A percentile compares a stretch with the other conserved stretches of the same genome.
These are phyloP conservation scores for Aspergillus sclerotioniger DNA, from an alignment of 495 filamentous ascomycete genomes.

Conservation along the genomic window DNA sequence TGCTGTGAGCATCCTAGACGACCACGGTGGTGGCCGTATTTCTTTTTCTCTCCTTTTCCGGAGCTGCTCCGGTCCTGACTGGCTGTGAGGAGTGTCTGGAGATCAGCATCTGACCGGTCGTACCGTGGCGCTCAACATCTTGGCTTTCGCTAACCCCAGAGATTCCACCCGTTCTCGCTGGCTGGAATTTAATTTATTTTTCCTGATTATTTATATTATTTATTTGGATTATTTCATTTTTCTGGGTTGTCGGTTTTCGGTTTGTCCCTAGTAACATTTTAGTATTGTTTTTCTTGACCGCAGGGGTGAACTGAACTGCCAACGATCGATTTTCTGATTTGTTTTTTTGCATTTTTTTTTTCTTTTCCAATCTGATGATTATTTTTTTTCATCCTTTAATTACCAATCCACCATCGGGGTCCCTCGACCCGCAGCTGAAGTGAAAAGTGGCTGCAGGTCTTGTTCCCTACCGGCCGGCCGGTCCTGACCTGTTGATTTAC, in stretches of 20 bases:
- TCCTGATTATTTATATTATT: slow-evolving; percentile 13
- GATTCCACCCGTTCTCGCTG: slow-evolving; percentile 18
- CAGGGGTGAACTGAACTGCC: neutral
- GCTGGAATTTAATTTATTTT: slow-evolving; percentile 13
- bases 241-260: neutral
- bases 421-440: slow-evolving; percentile 5
- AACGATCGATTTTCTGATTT: neutral
- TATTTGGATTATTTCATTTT: slow-evolving; percentile 7
- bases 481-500: neutral
- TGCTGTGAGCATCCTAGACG: neutral
- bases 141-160: slow-evolving; percentile 16
- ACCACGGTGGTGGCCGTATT: neutral
- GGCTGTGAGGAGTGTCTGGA: neutral
- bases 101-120: slow-evolving; percentile 24
- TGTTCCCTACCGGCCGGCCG: slow-evolving; percentile 2
- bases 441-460: neutral
- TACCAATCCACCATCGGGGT: neutral
- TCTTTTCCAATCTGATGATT: slow-evolving; percentile 4
- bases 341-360: slow-evolving; percentile 1
- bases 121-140: slow-evolving; percentile 16
- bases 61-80: neutral
- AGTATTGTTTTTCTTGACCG: no score
- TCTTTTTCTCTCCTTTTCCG: neutral
- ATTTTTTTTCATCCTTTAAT: slow-evolving; percentile 9
- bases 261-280: neutral